These are phyloP conservation scores for Xerocomus potaroensis DNA, from an alignment of 768 basidiomycete genomes.

Conservation along the genomic window DNA sequence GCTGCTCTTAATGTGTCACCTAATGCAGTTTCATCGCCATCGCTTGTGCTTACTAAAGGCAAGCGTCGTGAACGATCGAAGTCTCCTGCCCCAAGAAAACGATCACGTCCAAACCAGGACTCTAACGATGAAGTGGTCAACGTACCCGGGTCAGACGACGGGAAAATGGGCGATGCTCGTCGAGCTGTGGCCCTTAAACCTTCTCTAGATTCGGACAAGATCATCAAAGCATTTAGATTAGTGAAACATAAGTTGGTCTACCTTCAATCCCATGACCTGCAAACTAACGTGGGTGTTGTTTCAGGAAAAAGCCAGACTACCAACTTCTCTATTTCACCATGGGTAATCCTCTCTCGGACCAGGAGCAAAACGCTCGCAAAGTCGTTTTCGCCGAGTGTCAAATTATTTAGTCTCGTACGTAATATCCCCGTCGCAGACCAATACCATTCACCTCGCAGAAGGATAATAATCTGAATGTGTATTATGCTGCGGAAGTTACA, in stretches of 20 bases:
- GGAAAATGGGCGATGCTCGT: conserved; percentile 1
- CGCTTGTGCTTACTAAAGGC: conserved; percentile 13
- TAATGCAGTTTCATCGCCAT: conserved; percentile 4
- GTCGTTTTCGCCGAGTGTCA: conserved; percentile 41
- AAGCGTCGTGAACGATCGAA: conserved; percentile 23
- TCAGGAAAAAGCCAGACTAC: conserved; percentile 48
- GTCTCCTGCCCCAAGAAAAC: conserved; percentile 27
- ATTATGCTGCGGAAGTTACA: conserved; percentile 38
- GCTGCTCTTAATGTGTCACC: conserved; percentile 16
- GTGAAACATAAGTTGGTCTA: conserved; percentile 39
- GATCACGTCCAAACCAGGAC: conserved; percentile 16
- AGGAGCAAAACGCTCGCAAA: conserved; percentile 46
- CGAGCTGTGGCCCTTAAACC: background rate
- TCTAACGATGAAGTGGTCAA: conserved; percentile 28
- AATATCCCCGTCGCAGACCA: background rate
- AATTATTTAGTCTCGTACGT: conserved; percentile 3
- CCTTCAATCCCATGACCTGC: background rate
- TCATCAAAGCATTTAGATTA: conserved; percentile 50
- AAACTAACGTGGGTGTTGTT: background rate
- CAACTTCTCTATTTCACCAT: conserved; percentile 85
- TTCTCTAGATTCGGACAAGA: conserved; percentile 28
- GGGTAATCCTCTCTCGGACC: conserved; percentile 52
- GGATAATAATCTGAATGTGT: background rate
- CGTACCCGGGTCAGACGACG: conserved; percentile 18
- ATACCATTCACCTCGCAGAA: background rate